Evolutionary conservation across 1,284 basidiomycete species (phyloP).

Genomic region (Melampsora larici-populina): DNA sequence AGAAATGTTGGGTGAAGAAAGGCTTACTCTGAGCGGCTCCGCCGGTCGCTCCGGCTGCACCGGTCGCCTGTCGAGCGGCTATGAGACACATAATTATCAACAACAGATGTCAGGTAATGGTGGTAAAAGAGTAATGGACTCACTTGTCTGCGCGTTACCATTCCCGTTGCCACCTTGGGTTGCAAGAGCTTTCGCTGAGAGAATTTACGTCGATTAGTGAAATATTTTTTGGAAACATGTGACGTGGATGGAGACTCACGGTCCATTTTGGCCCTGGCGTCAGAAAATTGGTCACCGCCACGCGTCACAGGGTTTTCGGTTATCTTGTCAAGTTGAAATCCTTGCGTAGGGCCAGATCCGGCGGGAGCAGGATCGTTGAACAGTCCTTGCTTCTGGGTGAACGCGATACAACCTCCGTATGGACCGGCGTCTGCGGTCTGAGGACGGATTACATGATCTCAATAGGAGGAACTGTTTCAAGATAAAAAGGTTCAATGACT

Average conservation of each 20-base stretch:
- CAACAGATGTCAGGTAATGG: too few species aligned
- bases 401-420: slow-evolving; percentile 41
- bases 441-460: not conserved
- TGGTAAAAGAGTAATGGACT: too few species aligned
- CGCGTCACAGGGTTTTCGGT: slow-evolving; percentile 23
- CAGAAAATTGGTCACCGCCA: slow-evolving; percentile 24
- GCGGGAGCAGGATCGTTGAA: slow-evolving; percentile 1
- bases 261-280: not conserved
- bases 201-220: too few species aligned
- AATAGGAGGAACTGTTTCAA: not conserved
- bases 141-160: too few species aligned
- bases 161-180: too few species aligned
- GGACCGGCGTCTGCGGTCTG: slow-evolving; percentile 41
- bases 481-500: not conserved
- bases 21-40: too few species aligned
- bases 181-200: too few species aligned
- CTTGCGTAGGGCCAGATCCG: slow-evolving; percentile 1
- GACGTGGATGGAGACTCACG: too few species aligned
- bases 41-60: too few species aligned
- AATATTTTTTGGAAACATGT: too few species aligned
- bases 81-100: too few species aligned
- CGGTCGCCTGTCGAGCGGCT: too few species aligned
- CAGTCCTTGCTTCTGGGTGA: slow-evolving; percentile 30
- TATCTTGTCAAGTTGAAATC: slow-evolving; percentile 26
- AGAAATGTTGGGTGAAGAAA: not conserved